A percentile compares a stretch with the other conserved stretches of the same genome.
Conservation (phyloP, 2,329 filamentous ascomycete genomes). For the Apiospora hydei region DNA sequence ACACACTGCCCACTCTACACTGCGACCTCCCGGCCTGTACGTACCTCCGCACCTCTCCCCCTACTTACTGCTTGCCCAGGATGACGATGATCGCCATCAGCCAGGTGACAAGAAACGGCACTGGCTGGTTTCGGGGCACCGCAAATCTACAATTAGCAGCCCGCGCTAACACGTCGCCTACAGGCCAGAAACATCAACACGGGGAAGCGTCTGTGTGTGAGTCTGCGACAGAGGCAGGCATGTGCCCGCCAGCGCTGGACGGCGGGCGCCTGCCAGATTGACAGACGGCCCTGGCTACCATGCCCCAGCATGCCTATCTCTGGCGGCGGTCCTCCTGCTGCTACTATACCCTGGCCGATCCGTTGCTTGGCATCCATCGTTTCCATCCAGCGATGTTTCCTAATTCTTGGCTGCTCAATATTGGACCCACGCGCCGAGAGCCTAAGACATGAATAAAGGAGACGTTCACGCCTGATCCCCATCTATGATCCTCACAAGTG, state of each 20-base stretch:
- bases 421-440: constrained; percentile 20
- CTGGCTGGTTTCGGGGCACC: not conserved
- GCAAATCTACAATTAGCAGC: constrained; percentile 1
- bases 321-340: constrained; percentile 2
- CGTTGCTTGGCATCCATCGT: constrained; percentile 11
- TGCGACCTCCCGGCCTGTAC: not conserved
- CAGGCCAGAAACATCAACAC: not conserved
- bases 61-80: not conserved
- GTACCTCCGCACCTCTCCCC: not conserved
- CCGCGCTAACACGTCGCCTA: not conserved
- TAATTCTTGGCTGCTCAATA: constrained; percentile 16
- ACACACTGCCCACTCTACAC: not conserved
- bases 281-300: not conserved
- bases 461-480: constrained; percentile 12
- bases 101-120: constrained; percentile 16
- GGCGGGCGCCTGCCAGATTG: constrained; percentile 12
- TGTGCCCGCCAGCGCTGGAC: not conserved
- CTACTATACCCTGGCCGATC: constrained; percentile 21
- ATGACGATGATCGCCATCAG: constrained; percentile 11
- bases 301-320: constrained; percentile 6
- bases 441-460: constrained; percentile 20
- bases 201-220: not conserved
- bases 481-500: constrained; percentile 11
- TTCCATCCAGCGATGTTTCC: constrained; percentile 19
- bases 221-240: not conserved